A percentile compares a stretch with the other conserved stretches of the same genome.
Evolutionary conservation across 805 yeast genomes (phyloP).

Genomic region (Saccharomycopsis javanensis): DNA sequence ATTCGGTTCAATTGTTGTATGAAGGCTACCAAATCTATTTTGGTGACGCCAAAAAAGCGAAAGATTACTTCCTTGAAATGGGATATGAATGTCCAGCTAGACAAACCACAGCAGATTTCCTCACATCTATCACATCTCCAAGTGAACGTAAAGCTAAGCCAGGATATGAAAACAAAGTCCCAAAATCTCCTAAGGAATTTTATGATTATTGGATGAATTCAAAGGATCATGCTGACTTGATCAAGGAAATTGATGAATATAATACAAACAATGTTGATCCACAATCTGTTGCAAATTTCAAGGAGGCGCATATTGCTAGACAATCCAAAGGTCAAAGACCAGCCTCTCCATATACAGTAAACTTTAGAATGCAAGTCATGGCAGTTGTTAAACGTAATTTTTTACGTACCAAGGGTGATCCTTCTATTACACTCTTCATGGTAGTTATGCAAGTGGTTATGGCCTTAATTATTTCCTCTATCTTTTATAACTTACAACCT

Average conservation of each 20-base stretch:
- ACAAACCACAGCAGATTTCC: constrained; percentile 51
- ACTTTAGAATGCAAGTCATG: constrained; percentile 42
- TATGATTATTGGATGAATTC: constrained; percentile 41
- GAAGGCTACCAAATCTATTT: constrained; percentile 48
- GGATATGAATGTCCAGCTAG: constrained; percentile 49
- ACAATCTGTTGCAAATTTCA: too few relatives aligned
- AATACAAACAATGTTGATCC: too few relatives aligned
- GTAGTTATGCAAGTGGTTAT: constrained; percentile 38
- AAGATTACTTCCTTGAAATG: constrained; percentile 40
- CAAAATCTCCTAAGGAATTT: constrained; percentile 44
- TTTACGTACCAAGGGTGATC: constrained; percentile 41
- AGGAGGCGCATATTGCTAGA: constrained; percentile 39
- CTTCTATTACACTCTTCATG: constrained; percentile 35
- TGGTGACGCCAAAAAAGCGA: constrained; percentile 39
- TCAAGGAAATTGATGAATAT: constrained; percentile 35
- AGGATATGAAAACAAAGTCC: constrained; percentile 41
- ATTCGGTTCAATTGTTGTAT: constrained; percentile 43
- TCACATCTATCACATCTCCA: constrained; percentile 48
- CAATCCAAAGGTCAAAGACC: constrained; percentile 40
- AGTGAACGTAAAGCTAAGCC: constrained; percentile 34
- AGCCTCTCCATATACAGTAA: constrained; percentile 44
- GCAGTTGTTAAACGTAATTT: constrained; percentile 37
- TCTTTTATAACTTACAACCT: constrained; percentile 41
- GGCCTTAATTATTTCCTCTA: constrained; percentile 48
- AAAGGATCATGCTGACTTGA: constrained; percentile 31